Conservation (phyloP, 495 filamentous ascomycete genomes). For the Podospora comata region DNA sequence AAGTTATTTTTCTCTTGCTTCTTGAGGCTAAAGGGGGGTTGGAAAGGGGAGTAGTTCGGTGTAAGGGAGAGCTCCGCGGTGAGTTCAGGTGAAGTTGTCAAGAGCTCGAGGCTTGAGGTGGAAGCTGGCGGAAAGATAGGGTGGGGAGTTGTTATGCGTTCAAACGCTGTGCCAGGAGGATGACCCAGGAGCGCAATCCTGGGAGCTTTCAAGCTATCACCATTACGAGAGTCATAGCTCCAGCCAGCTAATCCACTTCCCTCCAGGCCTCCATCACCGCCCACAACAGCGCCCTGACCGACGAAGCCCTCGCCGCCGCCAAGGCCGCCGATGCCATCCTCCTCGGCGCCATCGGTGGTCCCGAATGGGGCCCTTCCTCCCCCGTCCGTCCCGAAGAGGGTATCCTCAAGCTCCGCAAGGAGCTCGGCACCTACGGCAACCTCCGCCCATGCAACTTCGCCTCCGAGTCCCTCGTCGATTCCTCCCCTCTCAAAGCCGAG, state of each 20-base stretch:
- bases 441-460: constrained; percentile 97
- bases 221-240: no score
- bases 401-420: constrained; percentile 87
- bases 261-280: constrained; percentile 81
- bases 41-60: background rate
- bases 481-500: constrained; percentile 82
- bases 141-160: no score
- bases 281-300: constrained; percentile 72
- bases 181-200: no score
- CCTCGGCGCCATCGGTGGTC: constrained; percentile 92
- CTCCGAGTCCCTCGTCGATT: constrained; percentile 78
- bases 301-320: constrained; percentile 78
- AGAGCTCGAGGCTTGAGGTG: background rate
- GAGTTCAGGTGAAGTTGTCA: no score
- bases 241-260: background rate
- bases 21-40: background rate
- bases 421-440: constrained; percentile 94
- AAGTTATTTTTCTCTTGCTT: constrained; percentile 39
- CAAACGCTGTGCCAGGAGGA: no score
- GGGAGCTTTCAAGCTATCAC: no score
- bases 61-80: background rate
- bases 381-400: constrained; percentile 91
- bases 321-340: constrained; percentile 90
- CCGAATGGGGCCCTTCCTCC: constrained; percentile 86
- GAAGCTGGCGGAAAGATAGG: no score